phyloP scores from a whole-genome alignment of 2,329 filamentous ascomycete species.

The Leptosphaerulina australis region DNA sequence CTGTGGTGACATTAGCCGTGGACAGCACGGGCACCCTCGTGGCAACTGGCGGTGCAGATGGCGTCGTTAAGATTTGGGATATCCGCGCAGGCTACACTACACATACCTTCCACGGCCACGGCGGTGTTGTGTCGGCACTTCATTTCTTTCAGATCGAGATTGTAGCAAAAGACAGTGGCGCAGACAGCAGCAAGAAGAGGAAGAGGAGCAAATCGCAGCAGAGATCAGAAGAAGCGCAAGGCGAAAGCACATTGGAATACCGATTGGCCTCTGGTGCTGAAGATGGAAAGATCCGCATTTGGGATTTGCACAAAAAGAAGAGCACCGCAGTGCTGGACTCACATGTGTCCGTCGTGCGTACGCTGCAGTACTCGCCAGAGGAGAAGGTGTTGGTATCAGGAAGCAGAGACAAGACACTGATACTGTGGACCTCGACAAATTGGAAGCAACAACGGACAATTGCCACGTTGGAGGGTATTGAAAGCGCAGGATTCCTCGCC shows the following conservation, averaged over 20 bases:
- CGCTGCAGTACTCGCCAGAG: constrained; percentile 77
- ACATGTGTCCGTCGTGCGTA: constrained; percentile 93
- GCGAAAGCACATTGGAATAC: constrained; percentile 65
- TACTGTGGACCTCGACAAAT: constrained; percentile 84
- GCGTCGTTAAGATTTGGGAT: constrained; percentile 96
- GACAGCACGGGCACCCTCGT: constrained; percentile 88
- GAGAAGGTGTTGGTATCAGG: constrained; percentile 80
- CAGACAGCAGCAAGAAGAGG: constrained; percentile 46
- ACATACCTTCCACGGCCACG: constrained; percentile 92
- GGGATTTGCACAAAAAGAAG: constrained; percentile 85
- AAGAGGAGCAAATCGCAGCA: constrained; percentile 52
- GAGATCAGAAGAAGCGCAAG: constrained; percentile 51
- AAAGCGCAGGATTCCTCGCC: constrained; percentile 79
- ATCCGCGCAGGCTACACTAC: constrained; percentile 88
- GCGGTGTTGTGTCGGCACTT: constrained; percentile 86
- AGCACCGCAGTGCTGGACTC: constrained; percentile 81
- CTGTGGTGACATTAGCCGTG: constrained; percentile 83
- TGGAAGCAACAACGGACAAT: constrained; percentile 85
- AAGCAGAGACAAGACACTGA: constrained; percentile 90
- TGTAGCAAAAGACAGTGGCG: constrained; percentile 54
- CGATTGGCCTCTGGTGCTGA: constrained; percentile 89
- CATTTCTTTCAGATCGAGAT: constrained; percentile 82
- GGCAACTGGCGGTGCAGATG: constrained; percentile 91
- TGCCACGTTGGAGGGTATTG: constrained; percentile 83
- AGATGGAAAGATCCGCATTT: constrained; percentile 89